Evolutionary conservation across 305 asterid genomes (phyloP), one percentile per base, ranked within the genome.

Genomic region (Caryopteris hybrid): DNA sequence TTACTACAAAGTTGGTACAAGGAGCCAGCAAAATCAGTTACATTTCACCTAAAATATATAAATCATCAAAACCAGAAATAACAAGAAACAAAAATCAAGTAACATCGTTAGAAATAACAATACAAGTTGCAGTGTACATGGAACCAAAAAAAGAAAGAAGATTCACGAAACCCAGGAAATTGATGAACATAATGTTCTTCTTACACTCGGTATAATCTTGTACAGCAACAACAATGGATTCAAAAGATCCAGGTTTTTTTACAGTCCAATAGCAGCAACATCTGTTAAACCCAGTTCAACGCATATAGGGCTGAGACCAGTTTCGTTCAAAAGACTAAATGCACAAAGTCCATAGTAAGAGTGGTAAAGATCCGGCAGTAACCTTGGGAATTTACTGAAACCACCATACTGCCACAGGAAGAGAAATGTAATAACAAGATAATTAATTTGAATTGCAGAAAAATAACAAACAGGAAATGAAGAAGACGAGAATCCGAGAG

Each of bases 341-440:
- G 94, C 96, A 34, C 95, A 88, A 70, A 89, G 79, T 52, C 97
- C 97, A 53, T 95, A 91, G 52, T 84, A 91, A 12, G 97, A 83
- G 75, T 91, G 98, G 74, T 91, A 95, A 56, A 95, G 80, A 85
- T 95, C 99, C 12, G 99, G 98, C 51, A 80, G 71, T 79, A 69
- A 38, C 61, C 82, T 68, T 0, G 96, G 95, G 80, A 82, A 86
- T 80, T 95, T 95, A 68, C 99, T 86, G 86, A 91, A 91, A 67
- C 99, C 99, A 58, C 99, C 99, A 50, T 75, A 87, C 98, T 94
- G 91, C 48, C 46, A 68, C 60, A 68, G 53, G 41, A 73, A 75
- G 22, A n/a, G 41, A 34, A 4, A 66, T 34, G 10, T 38, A 10
- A 9, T 22, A 36, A 18, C 36, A 16, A 13, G 8, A 6, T 10